Percentiles rank a stretch among this genome's conserved stretches.
Conservation (phyloP, 208 protist species). For the Borovskyia barvae region DNA sequence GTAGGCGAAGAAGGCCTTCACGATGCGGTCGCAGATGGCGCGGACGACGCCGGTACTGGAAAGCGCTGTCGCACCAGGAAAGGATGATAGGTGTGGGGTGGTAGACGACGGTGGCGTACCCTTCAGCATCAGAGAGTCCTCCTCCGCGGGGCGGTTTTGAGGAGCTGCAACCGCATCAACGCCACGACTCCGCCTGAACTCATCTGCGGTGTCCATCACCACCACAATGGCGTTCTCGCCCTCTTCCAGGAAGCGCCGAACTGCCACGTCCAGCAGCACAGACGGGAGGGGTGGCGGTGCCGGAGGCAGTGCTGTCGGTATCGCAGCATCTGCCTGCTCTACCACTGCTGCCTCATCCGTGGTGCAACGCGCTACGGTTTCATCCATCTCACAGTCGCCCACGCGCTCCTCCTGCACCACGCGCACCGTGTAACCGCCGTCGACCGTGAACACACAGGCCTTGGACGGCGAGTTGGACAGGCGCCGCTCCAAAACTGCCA, state of each 20-base stretch:
- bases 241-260: conserved; percentile 16
- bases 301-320: not conserved
- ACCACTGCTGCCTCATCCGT: not conserved
- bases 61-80: not conserved
- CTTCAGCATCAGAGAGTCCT: not conserved
- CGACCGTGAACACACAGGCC: conserved; percentile 19
- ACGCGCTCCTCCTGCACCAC: conserved; percentile 22
- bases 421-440: conserved; percentile 18
- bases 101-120: not conserved
- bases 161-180: not conserved
- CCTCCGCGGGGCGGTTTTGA: not conserved
- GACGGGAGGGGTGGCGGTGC: conserved; percentile 17
- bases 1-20: conserved; percentile 5
- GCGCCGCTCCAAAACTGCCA: conserved; percentile 8
- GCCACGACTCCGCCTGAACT: not conserved
- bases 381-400: conserved; percentile 37
- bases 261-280: conserved; percentile 17
- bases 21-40: conserved; percentile 10
- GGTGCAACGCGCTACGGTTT: conserved; percentile 30
- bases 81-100: not conserved
- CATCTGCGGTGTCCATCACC: conserved; percentile 20
- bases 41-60: conserved; percentile 1
- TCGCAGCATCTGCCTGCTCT: not conserved
- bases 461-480: conserved; percentile 1
- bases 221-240: conserved; percentile 40